A percentile compares a stretch with the other conserved stretches of the same genome.
Conservation (phyloP, 2,329 filamentous ascomycete species). For the Gnomoniopsis sp. region DNA sequence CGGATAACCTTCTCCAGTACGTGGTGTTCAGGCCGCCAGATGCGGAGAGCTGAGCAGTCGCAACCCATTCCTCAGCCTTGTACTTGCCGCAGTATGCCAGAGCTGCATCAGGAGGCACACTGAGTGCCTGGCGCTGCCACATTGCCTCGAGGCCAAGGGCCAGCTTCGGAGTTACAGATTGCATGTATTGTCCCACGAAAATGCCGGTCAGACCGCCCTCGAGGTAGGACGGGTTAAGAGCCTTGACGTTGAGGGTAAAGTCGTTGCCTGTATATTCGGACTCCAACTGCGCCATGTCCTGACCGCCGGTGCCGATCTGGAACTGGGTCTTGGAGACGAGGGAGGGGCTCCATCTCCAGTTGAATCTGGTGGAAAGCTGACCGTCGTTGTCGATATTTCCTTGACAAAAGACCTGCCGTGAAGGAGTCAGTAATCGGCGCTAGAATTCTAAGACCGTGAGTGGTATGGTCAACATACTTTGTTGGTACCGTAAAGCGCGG, state of each 20-base stretch:
- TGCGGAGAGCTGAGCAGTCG: slow-evolving; percentile 82
- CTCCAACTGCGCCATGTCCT: slow-evolving; percentile 90
- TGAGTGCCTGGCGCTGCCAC: slow-evolving; percentile 84
- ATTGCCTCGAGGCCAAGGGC: slow-evolving; percentile 88
- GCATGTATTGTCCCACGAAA: slow-evolving; percentile 92
- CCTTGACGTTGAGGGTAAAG: slow-evolving; percentile 90
- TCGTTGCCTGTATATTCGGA: slow-evolving; percentile 93
- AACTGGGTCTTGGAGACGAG: slow-evolving; percentile 85
- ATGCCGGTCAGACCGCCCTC: slow-evolving; percentile 94
- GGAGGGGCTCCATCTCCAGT: slow-evolving; percentile 80
- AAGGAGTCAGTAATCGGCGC: slow-evolving; percentile 5
- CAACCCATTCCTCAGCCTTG: slow-evolving; percentile 89
- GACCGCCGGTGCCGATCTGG: slow-evolving; percentile 73
- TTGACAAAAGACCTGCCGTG: slow-evolving; percentile 81
- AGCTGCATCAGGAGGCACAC: slow-evolving; percentile 84
- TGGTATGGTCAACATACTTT: slow-evolving; percentile 59
- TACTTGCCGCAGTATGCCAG: slow-evolving; percentile 90
- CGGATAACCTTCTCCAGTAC: slow-evolving; percentile 90
- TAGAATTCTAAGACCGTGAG: background rate
- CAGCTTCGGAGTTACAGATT: slow-evolving; percentile 83
- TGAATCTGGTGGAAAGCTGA: slow-evolving; percentile 81
- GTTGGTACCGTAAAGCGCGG: slow-evolving; percentile 87
- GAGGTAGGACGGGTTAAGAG: slow-evolving; percentile 89
- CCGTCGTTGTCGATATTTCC: slow-evolving; percentile 93
- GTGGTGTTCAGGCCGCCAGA: slow-evolving; percentile 85